Percentiles rank a stretch among this genome's conserved stretches.
These are phyloP conservation scores for Bombardia bombarda DNA, from an alignment of 495 filamentous ascomycete species.

Conservation along the genomic window DNA sequence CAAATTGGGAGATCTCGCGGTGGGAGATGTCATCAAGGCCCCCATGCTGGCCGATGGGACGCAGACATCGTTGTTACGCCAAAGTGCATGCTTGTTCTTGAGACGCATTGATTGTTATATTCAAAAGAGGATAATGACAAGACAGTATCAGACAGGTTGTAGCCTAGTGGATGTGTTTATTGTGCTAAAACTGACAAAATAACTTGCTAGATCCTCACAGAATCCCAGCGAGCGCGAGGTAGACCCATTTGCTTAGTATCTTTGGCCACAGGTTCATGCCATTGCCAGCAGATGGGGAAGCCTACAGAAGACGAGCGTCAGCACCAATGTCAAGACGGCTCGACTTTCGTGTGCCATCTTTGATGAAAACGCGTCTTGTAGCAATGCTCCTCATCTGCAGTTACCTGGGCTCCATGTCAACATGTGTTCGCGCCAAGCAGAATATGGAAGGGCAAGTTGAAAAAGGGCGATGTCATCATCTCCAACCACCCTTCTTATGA, in stretches of 20 bases:
- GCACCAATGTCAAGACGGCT: conserved; percentile 94
- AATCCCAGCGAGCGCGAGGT: conserved; percentile 46
- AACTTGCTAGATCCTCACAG: conserved; percentile 13
- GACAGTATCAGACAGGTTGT: too few relatives aligned
- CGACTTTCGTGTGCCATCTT: conserved; percentile 97
- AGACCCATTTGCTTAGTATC: conserved; percentile 88
- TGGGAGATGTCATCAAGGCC: conserved; percentile 71
- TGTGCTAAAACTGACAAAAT: too few relatives aligned
- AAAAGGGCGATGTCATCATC: conserved; percentile 87
- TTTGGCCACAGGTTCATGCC: conserved; percentile 97
- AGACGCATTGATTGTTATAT: conserved; percentile 70
- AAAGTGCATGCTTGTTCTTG: conserved; percentile 59
- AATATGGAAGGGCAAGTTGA: conserved; percentile 89
- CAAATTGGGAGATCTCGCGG: conserved; percentile 65
- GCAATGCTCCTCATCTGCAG: conserved; percentile 94
- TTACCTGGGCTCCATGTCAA: conserved; percentile 89
- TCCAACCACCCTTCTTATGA: conserved; percentile 95
- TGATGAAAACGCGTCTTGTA: conserved; percentile 81
- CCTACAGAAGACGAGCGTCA: conserved; percentile 93
- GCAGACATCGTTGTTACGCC: conserved; percentile 94
- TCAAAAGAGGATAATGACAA: conserved; percentile 50
- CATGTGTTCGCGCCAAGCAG: conserved; percentile 84
- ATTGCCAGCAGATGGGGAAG: conserved; percentile 99
- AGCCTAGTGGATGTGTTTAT: too few relatives aligned
- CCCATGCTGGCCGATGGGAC: conserved; percentile 92